Conservation (phyloP, 805 yeast genomes). For the Candida vaughaniae region DNA sequence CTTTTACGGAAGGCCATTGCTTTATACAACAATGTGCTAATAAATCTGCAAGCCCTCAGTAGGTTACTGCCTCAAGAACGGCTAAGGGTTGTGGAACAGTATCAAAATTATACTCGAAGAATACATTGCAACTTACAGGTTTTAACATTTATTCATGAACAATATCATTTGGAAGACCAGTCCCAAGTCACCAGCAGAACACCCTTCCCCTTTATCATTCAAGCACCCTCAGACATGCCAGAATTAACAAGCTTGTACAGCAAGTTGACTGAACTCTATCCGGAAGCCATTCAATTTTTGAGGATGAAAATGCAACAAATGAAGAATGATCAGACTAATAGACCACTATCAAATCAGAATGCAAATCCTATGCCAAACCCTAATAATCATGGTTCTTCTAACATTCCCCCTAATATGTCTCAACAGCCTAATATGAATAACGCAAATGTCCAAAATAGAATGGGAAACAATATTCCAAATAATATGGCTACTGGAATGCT, state of each 20-base stretch:
- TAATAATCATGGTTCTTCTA: not conserved
- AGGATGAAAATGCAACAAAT: constrained; percentile 40
- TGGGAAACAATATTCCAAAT: not conserved
- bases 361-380: not conserved
- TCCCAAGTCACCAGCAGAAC: constrained; percentile 25
- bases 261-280: constrained; percentile 49
- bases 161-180: constrained; percentile 33
- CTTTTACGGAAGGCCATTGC: constrained; percentile 41
- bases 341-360: constrained; percentile 2
- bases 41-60: constrained; percentile 33
- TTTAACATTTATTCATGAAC: constrained; percentile 37
- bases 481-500: not conserved
- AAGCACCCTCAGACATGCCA: constrained; percentile 57
- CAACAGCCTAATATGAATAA: not conserved
- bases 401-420: not conserved
- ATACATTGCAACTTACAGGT: constrained; percentile 43
- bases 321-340: constrained; percentile 24
- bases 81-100: constrained; percentile 32
- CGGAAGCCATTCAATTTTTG: constrained; percentile 49
- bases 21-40: constrained; percentile 33
- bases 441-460: not conserved
- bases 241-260: constrained; percentile 49
- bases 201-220: constrained; percentile 48
- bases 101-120: constrained; percentile 40
- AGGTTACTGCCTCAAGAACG: constrained; percentile 33